A percentile compares a stretch with the other conserved stretches of the same genome.
These are phyloP conservation scores for Cornus florida DNA, from an alignment of 148 eudicot species.

Conservation along the genomic window DNA sequence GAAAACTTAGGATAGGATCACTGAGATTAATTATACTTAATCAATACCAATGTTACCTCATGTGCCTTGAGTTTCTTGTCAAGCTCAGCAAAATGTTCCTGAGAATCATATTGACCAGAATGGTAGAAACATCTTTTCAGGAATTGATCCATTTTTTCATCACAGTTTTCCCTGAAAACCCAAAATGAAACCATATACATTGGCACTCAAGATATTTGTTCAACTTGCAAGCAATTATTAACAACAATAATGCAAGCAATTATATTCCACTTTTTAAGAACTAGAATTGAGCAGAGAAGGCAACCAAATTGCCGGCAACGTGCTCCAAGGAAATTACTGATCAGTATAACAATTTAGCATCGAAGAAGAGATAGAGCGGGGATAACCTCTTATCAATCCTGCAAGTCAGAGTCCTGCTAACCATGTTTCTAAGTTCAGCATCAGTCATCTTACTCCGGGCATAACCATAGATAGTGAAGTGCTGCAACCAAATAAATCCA, in stretches of 20 bases:
- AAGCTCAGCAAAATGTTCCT: slow-evolving; percentile 59
- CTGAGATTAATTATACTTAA: background rate
- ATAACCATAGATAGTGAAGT: slow-evolving; percentile 92
- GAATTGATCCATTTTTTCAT: slow-evolving; percentile 88
- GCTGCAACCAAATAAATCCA: slow-evolving; percentile 47
- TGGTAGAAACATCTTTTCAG: slow-evolving; percentile 84
- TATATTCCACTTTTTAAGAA: background rate
- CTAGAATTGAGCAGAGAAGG: background rate
- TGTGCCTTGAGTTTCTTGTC: slow-evolving; percentile 79
- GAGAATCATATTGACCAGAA: slow-evolving; percentile 84
- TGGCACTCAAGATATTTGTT: background rate
- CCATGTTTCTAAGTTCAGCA: slow-evolving; percentile 86
- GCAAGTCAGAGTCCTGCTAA: slow-evolving; percentile 95
- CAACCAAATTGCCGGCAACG: background rate
- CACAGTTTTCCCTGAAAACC: slow-evolving; percentile 75
- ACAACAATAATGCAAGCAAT: background rate
- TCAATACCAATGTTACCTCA: slow-evolving; percentile 50
- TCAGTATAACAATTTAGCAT: background rate
- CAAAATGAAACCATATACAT: background rate
- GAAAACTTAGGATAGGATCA: background rate
- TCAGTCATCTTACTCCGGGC: slow-evolving; percentile 99
- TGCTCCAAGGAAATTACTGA: background rate
- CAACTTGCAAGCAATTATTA: background rate
- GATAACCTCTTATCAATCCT: slow-evolving; percentile 89
- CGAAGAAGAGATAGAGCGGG: background rate